Evolutionary conservation across 352 stramenopile genomes (phyloP).

Genomic region (Globisporangium uncinulatum): DNA sequence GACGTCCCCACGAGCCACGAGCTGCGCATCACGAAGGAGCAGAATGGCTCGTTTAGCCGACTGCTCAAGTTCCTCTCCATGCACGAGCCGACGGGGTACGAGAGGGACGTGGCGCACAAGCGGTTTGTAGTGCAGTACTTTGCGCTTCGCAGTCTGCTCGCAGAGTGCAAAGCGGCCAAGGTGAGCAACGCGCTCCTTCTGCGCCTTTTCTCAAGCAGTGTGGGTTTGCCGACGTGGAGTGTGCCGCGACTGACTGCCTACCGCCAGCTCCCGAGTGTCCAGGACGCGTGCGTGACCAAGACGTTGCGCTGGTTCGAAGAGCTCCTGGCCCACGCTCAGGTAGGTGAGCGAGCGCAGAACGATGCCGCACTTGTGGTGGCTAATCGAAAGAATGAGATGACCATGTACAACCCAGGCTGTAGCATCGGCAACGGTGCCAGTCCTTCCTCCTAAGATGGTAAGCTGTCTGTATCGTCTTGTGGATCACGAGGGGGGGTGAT

Average conservation of each 20-base stretch:
- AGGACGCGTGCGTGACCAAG: conserved; percentile 38
- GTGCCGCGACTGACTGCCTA: no score
- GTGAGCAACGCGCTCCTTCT: conserved; percentile 10
- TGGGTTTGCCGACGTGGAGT: no score
- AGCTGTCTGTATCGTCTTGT: neutral
- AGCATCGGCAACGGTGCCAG: conserved; percentile 27
- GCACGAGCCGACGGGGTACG: conserved; percentile 49
- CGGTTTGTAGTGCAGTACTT: conserved; percentile 44
- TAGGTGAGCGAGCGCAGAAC: conserved; percentile 6
- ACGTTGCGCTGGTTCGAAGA: conserved; percentile 60
- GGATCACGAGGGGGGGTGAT: neutral
- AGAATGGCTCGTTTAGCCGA: conserved; percentile 33
- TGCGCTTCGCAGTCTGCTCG: conserved; percentile 42
- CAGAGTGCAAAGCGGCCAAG: conserved; percentile 49
- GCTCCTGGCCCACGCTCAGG: conserved; percentile 16
- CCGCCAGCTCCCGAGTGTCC: conserved; percentile 33
- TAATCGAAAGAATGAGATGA: neutral
- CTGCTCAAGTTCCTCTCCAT: conserved; percentile 51
- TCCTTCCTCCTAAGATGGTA: conserved; percentile 56
- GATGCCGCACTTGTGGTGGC: neutral
- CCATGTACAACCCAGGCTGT: conserved; percentile 8
- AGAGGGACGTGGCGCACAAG: conserved; percentile 53
- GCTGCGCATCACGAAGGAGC: conserved; percentile 28
- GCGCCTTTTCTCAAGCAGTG: no score
- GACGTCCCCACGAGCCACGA: conserved; percentile 25